Evolutionary conservation across 129 eudicot genomes (phyloP), one percentile per base, ranked within the genome.

Genomic region (Escallonia herrerae): DNA sequence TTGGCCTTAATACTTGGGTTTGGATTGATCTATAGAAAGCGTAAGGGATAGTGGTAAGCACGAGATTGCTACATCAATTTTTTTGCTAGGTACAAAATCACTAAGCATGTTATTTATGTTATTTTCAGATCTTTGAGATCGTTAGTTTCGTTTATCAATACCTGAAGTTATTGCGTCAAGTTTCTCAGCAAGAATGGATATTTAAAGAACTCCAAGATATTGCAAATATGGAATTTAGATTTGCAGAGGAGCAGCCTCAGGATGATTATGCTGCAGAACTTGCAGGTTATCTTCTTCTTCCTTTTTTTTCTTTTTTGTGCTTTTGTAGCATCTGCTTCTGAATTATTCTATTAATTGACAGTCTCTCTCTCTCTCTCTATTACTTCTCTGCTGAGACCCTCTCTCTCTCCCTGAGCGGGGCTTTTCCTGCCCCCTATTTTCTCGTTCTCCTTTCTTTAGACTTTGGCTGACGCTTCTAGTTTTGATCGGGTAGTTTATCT

Each of bases 251-350:
- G 76, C 95, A 88, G 76, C 96, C 95, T 60, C 98, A 93, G 64
- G 98, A 93, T 72, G 96, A 93, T 72, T 93, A 93, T 76, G 98
- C 98, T 66, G 84, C 98, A 12, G 96, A 88, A 56, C 96, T 93
- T 80, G 84, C 98, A 79, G 98, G 98, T 88, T 42, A 58, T 76
- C 64, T 80, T 11, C 8, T 50, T 62, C 13, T 10, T 53, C 14
- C 58, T 12, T 53, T n/a, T 22, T 22, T 64, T 48, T 68, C 11
- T 15, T 56, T 42, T 33, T 61, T 60, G 43, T 48, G 11, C 14
- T 60, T 67, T 5, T 38, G 8, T 15, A 51, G 40, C 15, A 57
- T 6, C 11, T 49, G 46, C 51, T 56, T 10, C 33, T 22, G 33
- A 22, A 22, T 22, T 22, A 22, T 22, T 0, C 33, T 22, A 22